Conservation (phyloP, 1,284 basidiomycete genomes). For the Polyporus tsugae region DNA sequence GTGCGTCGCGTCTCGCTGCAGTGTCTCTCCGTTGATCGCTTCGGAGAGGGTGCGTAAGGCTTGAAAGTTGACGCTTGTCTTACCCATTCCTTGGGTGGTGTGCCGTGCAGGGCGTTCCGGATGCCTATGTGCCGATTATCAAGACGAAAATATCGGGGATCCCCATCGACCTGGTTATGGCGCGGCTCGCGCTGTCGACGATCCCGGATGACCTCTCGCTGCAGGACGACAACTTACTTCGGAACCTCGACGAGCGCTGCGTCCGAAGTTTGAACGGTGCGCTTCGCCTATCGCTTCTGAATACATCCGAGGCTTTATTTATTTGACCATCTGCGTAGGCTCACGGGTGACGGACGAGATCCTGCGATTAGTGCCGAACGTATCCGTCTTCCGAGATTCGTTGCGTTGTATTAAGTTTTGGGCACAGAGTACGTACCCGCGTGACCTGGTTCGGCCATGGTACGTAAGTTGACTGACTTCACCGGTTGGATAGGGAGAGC, state of each 20-base stretch:
- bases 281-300: conserved; percentile 32
- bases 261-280: conserved; percentile 93
- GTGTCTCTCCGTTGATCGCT: not conserved
- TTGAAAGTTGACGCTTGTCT: conserved; percentile 6
- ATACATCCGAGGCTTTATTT: conserved; percentile 13
- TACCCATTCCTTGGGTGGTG: conserved; percentile 6
- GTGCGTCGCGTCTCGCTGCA: conserved; percentile 57
- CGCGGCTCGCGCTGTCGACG: conserved; percentile 81
- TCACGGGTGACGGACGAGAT: conserved; percentile 98
- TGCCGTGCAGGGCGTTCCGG: conserved; percentile 83
- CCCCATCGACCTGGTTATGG: conserved; percentile 95
- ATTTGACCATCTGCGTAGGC: conserved; percentile 54
- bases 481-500: conserved; percentile 72
- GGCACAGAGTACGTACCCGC: conserved; percentile 84
- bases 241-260: conserved; percentile 94
- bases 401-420: conserved; percentile 97
- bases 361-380: conserved; percentile 93
- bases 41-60: not conserved
- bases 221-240: conserved; percentile 90
- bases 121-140: conserved; percentile 96
- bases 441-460: not conserved
- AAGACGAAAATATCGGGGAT: conserved; percentile 93
- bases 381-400: conserved; percentile 93
- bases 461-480: conserved; percentile 19
- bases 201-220: conserved; percentile 94